Base-by-base conservation (phyloP, 202 grass and related monocot genomes). In the Sporobolus alterniflorus region DNA sequence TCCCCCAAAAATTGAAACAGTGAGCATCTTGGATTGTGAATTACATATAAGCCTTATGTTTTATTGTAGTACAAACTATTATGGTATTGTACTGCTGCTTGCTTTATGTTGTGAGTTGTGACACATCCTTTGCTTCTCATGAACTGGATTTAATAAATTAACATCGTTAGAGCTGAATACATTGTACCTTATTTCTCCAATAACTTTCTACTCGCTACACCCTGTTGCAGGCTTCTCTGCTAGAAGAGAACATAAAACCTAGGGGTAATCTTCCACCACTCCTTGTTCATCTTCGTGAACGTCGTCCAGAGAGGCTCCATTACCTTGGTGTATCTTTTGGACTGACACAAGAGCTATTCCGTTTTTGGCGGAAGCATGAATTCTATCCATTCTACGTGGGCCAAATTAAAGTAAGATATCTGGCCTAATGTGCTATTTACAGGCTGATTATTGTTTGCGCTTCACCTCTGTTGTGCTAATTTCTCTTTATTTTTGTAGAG, bases 301-400 rank as follows among this genome's bases (percentile, higher is more conserved):
- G 89, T 59, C 57, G 17, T 75, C 91, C 85, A 52, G 96, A 98
- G 86, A 95, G 91, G 76, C 96, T 98, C 57, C 93, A 98, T 78
- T 98, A 89, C 61, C 83, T 98, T 69, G 96, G 89, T 64, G 96
- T 96, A 59, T 98, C 93, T 81, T 98, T 96, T 87, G 96, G 93
- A 78, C 78, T 98, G 71, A 98, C 93, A 48, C 89, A 89, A 64
- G 91, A 94, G 72, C 89, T 98, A 72, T 98, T 96, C 74, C 89
- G 91, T 18, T 98, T 98, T 76, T 98, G 96, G 96, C 87, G 89
- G 80, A 98, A 92, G 82, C 96, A 92, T 43, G 72, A 80, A 28
- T 98, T 96, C 72, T 94, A 83, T 83, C 96, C 96, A 72, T 98
- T 98, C 83, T 98, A 98, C 22, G 75, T 96, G 44, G 87, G 96